These are phyloP conservation scores for Wickerhamiella musiphila DNA, from an alignment of 805 yeast genomes.

Conservation along the genomic window DNA sequence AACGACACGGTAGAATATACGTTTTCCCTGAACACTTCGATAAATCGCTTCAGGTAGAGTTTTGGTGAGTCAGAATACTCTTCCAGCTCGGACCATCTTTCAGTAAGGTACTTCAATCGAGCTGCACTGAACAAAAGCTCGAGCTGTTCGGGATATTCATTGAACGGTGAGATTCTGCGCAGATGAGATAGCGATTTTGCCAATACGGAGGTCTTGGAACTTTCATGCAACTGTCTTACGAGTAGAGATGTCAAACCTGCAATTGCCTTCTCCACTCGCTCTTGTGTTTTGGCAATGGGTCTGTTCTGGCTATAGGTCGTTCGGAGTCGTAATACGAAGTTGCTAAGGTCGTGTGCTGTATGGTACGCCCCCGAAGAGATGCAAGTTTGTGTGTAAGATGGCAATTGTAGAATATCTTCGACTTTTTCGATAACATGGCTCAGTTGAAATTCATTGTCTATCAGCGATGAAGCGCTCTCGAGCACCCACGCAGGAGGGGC, in stretches of 20 bases:
- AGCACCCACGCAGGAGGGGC: constrained; percentile 11
- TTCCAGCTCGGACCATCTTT: constrained; percentile 12
- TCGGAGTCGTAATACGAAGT: constrained; percentile 49
- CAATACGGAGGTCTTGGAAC: constrained; percentile 59
- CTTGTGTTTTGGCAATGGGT: constrained; percentile 34
- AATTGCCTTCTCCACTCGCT: constrained; percentile 33
- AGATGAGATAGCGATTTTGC: constrained; percentile 65
- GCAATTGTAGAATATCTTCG: constrained; percentile 66
- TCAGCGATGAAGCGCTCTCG: constrained; percentile 9
- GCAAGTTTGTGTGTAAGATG: constrained; percentile 69
- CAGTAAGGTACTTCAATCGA: constrained; percentile 16
- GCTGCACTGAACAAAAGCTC: constrained; percentile 19
- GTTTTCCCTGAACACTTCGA: constrained; percentile 74
- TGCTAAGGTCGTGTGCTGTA: constrained; percentile 72
- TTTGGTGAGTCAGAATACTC: constrained; percentile 41
- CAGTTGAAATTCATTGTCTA: constrained; percentile 28
- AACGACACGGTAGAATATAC: constrained; percentile 57
- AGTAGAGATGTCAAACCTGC: constrained; percentile 54
- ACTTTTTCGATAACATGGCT: constrained; percentile 43
- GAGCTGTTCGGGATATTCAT: constrained; percentile 13
- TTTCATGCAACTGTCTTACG: constrained; percentile 51
- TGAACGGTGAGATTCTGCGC: constrained; percentile 32
- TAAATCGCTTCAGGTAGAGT: constrained; percentile 54
- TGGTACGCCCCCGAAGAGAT: constrained; percentile 74
- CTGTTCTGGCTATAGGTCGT: constrained; percentile 49